Evolutionary conservation across 345 rosid genomes (phyloP).

Genomic region (Sisymbrium altissimum): DNA sequence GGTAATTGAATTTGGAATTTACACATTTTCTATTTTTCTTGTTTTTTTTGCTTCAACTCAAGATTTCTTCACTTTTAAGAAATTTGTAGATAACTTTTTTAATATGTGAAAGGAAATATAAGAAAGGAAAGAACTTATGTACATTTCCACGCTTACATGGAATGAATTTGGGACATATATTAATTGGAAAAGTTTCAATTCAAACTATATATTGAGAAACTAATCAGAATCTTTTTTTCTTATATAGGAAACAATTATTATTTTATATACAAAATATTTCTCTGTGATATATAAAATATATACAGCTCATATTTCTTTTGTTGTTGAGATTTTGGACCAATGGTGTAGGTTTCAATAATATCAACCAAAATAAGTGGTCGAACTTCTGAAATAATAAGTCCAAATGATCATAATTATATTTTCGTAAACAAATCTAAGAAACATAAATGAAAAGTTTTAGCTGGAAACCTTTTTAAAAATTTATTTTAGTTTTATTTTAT

Average conservation of each 20-base stretch:
- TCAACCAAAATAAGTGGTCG: not conserved
- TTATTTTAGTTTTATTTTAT: not conserved
- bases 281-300: not conserved
- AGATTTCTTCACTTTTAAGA: conserved; percentile 7
- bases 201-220: not conserved
- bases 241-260: not conserved
- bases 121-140: not conserved
- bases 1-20: not conserved
- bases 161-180: not conserved
- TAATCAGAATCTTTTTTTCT: not conserved
- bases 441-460: not conserved
- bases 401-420: not conserved
- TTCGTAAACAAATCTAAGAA: not conserved
- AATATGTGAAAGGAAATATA: not conserved
- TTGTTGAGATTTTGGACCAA: not conserved
- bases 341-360: not conserved
- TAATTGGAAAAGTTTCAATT: not conserved
- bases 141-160: too few species aligned
- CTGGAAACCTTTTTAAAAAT: not conserved
- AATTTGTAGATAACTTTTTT: not conserved
- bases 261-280: not conserved
- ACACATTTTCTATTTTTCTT: not conserved
- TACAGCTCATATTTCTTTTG: not conserved
- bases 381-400: not conserved
- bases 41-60: not conserved